Conservation (phyloP, 2,329 filamentous ascomycete species). For the Cercospora zeina region DNA sequence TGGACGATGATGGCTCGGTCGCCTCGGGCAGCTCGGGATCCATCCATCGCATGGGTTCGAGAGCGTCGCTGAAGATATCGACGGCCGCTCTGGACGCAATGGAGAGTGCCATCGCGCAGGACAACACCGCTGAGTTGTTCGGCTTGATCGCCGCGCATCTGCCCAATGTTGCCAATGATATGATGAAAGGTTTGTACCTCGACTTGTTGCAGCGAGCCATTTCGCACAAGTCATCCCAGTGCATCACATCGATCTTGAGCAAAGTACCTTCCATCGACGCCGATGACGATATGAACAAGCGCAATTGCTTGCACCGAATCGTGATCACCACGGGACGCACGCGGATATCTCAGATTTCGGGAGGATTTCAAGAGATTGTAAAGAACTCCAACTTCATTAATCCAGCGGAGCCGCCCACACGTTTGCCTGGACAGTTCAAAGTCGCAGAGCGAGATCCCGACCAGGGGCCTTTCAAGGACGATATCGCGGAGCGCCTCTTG, state of each 20-base stretch:
- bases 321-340: conserved; percentile 88
- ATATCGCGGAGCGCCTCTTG: conserved; percentile 72
- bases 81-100: conserved; percentile 67
- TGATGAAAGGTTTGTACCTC: conserved; percentile 68
- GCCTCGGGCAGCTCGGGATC: conserved; percentile 63
- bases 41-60: conserved; percentile 72
- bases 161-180: conserved; percentile 45
- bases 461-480: conserved; percentile 64
- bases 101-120: conserved; percentile 69
- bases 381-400: conserved; percentile 74
- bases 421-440: conserved; percentile 62
- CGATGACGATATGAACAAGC: conserved; percentile 86
- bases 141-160: conserved; percentile 43
- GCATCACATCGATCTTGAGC: conserved; percentile 69
- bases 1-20: conserved; percentile 72
- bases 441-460: conserved; percentile 62
- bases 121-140: conserved; percentile 60
- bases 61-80: conserved; percentile 72
- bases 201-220: conserved; percentile 79
- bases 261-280: conserved; percentile 75
- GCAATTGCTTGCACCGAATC: conserved; percentile 89
- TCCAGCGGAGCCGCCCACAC: conserved; percentile 68
- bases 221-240: conserved; percentile 65
- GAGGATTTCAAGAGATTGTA: conserved; percentile 39
- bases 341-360: conserved; percentile 53